Percentiles rank a stretch among this genome's conserved stretches.
Evolutionary conservation across 805 yeast species (phyloP).

Genomic region (Candida koratica): DNA sequence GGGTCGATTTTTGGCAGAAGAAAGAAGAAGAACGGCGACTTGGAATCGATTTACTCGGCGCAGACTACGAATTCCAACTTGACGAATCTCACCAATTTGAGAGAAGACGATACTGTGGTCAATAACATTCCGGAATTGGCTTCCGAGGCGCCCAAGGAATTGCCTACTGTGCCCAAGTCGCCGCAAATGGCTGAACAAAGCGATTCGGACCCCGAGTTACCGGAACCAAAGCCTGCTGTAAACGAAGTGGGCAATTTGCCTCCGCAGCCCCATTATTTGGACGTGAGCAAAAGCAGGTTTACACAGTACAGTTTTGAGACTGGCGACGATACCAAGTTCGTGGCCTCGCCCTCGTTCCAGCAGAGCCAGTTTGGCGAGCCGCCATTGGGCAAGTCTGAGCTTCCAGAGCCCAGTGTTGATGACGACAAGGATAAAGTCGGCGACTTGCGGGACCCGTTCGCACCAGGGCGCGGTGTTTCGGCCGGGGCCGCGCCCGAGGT

Average conservation of each 20-base stretch:
- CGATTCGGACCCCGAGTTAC: conserved; percentile 9
- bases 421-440: conserved; percentile 17
- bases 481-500: conserved; percentile 14
- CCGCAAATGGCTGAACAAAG: conserved; percentile 17
- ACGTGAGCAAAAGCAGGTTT: conserved; percentile 14
- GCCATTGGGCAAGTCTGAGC: conserved; percentile 5
- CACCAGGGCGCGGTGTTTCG: not conserved
- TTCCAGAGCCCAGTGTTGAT: conserved; percentile 9
- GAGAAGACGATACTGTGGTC: conserved; percentile 10
- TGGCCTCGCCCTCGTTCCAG: conserved; percentile 25
- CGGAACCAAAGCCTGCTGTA: conserved; percentile 11
- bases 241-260: not conserved
- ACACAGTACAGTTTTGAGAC: conserved; percentile 37
- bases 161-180: conserved; percentile 10
- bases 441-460: conserved; percentile 10
- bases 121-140: conserved; percentile 3
- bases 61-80: conserved; percentile 18
- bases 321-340: conserved; percentile 36
- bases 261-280: conserved; percentile 12
- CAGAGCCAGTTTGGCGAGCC: conserved; percentile 13
- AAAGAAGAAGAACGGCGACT: conserved; percentile 30
- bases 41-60: conserved; percentile 23
- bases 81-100: conserved; percentile 15
- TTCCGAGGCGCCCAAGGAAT: conserved; percentile 5
- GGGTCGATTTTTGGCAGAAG: conserved; percentile 74